These are phyloP conservation scores for Ceratobasidium sp. DNA, from an alignment of 1,284 basidiomycete species.

Conservation along the genomic window DNA sequence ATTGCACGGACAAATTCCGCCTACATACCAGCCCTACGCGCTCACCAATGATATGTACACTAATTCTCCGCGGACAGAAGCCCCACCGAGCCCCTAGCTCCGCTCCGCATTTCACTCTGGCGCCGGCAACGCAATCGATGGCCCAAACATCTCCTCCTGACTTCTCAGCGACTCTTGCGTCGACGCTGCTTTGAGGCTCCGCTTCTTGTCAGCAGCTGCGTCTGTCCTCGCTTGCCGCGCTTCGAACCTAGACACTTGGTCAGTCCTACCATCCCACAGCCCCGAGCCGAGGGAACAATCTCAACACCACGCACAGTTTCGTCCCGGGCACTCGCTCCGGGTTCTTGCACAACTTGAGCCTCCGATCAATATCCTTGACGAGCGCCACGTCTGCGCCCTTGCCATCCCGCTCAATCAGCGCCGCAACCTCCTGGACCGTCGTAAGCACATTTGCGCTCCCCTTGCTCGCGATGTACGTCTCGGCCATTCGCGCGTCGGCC, in stretches of 20 bases:
- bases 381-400: constrained; percentile 77
- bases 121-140: constrained; percentile 29
- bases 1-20: no score
- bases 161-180: constrained; percentile 33
- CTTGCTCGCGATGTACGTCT: constrained; percentile 72
- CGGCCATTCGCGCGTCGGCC: constrained; percentile 68
- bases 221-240: constrained; percentile 27
- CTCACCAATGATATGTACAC: neutral
- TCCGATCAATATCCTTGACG: constrained; percentile 86
- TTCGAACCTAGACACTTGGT: constrained; percentile 22
- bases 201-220: constrained; percentile 40
- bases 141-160: constrained; percentile 39
- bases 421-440: constrained; percentile 66
- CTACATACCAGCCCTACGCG: neutral
- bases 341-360: constrained; percentile 87
- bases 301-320: constrained; percentile 64
- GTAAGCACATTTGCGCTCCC: constrained; percentile 52
- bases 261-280: neutral
- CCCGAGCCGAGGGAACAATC: constrained; percentile 5
- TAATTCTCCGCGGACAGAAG: no score
- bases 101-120: neutral
- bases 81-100: neutral
- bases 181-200: constrained; percentile 22
- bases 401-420: constrained; percentile 68
- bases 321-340: constrained; percentile 92